These are phyloP conservation scores for Sphaerulina musiva DNA, from an alignment of 2,329 filamentous ascomycete species.

Conservation along the genomic window DNA sequence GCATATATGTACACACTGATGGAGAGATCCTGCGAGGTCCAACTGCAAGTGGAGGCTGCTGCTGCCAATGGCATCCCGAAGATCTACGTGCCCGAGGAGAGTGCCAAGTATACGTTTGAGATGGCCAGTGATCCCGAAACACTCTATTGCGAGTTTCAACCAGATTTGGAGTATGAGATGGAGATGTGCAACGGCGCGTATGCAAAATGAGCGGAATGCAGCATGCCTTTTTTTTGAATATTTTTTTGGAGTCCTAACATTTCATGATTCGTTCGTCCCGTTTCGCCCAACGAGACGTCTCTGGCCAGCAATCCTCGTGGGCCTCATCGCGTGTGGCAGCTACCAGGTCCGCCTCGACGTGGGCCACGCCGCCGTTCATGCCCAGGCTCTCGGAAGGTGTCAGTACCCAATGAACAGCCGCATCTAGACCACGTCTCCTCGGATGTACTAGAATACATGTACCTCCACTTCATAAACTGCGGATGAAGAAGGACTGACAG, in stretches of 20 bases:
- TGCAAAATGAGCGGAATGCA: constrained; percentile 12
- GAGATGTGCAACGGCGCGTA: constrained; percentile 26
- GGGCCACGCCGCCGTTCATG: constrained; percentile 16
- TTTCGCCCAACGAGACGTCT: background rate
- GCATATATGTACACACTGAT: constrained; percentile 63
- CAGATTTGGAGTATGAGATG: constrained; percentile 42
- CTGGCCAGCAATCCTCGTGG: background rate
- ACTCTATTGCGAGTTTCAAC: constrained; percentile 49
- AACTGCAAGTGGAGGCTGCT: constrained; percentile 63
- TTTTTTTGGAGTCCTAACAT: too few species aligned
- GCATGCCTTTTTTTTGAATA: background rate
- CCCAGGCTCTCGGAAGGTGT: constrained; percentile 6
- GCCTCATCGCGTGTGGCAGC: constrained; percentile 1
- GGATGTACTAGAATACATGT: too few species aligned
- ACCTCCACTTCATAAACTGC: too few species aligned
- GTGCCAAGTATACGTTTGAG: constrained; percentile 49
- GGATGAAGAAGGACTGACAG: too few species aligned
- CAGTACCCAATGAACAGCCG: constrained; percentile 1
- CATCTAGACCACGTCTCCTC: constrained; percentile 2
- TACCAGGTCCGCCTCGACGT: background rate
- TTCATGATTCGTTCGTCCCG: background rate
- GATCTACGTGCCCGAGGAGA: constrained; percentile 50
- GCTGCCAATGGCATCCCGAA: constrained; percentile 49
- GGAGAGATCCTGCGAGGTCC: constrained; percentile 62
- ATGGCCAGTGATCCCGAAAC: constrained; percentile 44